Evolutionary conservation across 2,329 filamentous ascomycete species (phyloP), one percentile per base, ranked within the genome.

Genomic region (Ophiostoma ulmi): DNA sequence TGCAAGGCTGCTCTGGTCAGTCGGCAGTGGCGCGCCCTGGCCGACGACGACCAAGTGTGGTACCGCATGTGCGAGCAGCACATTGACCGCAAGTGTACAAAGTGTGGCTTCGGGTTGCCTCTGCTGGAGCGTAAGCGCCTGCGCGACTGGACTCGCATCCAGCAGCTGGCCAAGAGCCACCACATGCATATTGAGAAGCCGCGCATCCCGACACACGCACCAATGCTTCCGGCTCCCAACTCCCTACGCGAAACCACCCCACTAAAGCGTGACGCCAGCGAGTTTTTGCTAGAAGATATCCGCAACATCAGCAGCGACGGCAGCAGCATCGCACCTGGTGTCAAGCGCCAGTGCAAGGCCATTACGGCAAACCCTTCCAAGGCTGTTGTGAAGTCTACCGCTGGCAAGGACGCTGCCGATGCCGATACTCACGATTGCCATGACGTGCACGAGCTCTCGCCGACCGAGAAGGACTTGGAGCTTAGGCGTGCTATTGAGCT

Each of bases 11-110:
- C 95, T 0, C 94, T 97, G 79, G 95, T 99, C 70, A 97, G 93
- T 78, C 88, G 89, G 72, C 86, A 90, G 75, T 99, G 95, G 95
- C 87, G 92, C 73, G 87, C 87, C 71, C 83, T 99, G 58, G 94
- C 95, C n/a, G 95, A 98, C 76, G 94, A 97, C 77, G 94, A 99
- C 79, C 91, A 97, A 10, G 94, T 99, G 4, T 99, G 95, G 95
- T 92, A 97, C 78, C 91, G 90, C 74, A 97, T 98, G 94, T 99
- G 95, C 78, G 93, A 97, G 79, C 94, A 98, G 78, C 94, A 97
- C 79, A 75, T 97, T 75, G 92, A 96, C 78, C 85, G 93, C 72
- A 97, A 97, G 78, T 97, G 94, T 79, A 94, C 89, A 72, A 97
- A 95, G 78, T 99, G 95, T 78, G 94, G 95, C 35, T 98, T 94